Evolutionary conservation across 306 rosid species (phyloP), one percentile per base, ranked within the genome.

Genomic region (Cucumis melo): DNA sequence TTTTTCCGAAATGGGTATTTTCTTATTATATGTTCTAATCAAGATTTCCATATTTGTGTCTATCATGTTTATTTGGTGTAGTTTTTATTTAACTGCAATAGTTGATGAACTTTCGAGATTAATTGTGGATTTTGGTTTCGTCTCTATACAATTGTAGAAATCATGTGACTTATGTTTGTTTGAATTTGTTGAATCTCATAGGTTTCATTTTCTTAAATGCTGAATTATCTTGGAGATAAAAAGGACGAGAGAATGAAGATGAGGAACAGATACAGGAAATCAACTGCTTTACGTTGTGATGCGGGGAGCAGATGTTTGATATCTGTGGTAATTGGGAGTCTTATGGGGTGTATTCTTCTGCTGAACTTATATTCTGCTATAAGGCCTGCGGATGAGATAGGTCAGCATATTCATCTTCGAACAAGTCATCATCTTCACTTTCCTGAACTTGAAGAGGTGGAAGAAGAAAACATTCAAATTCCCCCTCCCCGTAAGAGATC

Each of bases 401-500:
- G 71, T 27, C 79, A 74, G 56, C 87, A 78, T 58, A 75, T 81
- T 68, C 89, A 77, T 21, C 74, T 87, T 76, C 88, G 41, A 17
- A 66, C 65, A 15, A 83, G 62, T 77, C 86, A 68, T 60, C 86
- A 86, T 79, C 91, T 89, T 12, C 87, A 86, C 60, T 81, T 95
- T 59, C 91, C 60, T 36, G 99, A 90, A 65, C 93, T 95, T 83
- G 93, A 92, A 85, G 82, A 81, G 63, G 91, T 92, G 57, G 99
- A 95, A 73, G 96, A 87, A 82, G 98, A 92, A 73, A 84, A 71
- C 66, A 83, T 95, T 79, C 92, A 82, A 62, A 84, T 95, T 57
- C 98, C 99, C n/a, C 99, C 92, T 17, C 99, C 98, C 0, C 92
- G 98, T 66, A 95, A 89, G 87, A 88, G 98, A 86, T 92, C 99